A percentile compares a stretch with the other conserved stretches of the same genome.
Evolutionary conservation across 495 filamentous ascomycete species (phyloP).

Genomic region (Tuber melanosporum): DNA sequence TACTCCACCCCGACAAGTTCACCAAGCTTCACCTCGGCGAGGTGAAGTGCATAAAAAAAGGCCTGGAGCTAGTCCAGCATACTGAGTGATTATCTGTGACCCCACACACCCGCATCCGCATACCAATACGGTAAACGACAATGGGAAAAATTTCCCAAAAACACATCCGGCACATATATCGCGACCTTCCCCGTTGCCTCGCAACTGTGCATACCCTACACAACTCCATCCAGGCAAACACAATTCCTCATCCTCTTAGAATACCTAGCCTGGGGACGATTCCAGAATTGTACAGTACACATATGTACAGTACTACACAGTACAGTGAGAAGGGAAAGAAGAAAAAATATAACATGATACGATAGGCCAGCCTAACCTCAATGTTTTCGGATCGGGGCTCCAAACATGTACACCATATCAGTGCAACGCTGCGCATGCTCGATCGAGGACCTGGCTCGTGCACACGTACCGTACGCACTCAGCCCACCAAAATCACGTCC

Average conservation of each 20-base stretch:
- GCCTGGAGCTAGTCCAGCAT: neutral
- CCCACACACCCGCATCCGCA: neutral
- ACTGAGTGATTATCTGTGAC: constrained; percentile 4
- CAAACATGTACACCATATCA: neutral
- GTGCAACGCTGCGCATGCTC: neutral
- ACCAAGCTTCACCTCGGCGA: neutral
- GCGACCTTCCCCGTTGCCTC: neutral
- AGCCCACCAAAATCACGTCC: neutral
- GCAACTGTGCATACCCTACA: neutral
- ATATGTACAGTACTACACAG: neutral
- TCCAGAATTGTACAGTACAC: neutral
- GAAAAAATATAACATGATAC: neutral
- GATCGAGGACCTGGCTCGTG: neutral
- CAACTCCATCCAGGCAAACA: neutral
- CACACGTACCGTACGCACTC: neutral
- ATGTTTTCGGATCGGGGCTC: neutral
- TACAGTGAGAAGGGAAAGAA: neutral
- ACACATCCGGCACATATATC: neutral
- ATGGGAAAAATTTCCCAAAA: neutral
- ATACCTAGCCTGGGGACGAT: neutral
- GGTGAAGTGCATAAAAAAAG: neutral
- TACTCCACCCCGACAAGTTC: neutral
- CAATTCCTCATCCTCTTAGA: neutral
- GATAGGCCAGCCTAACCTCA: neutral
- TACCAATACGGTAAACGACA: neutral